phyloP scores from a whole-genome alignment of 768 basidiomycete genomes.

The Strobilomyces confusus region DNA sequence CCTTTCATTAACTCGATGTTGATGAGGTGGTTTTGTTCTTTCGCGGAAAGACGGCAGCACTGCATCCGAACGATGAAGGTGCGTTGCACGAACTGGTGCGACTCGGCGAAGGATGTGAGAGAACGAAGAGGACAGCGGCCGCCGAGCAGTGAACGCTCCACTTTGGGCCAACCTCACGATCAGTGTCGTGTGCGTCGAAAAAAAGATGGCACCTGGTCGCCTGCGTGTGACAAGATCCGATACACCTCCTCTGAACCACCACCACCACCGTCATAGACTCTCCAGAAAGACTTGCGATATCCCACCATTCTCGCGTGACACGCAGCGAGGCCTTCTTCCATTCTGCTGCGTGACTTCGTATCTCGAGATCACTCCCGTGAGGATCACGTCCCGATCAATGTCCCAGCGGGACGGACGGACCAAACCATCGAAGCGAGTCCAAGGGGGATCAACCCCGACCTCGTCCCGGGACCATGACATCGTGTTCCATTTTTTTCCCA shows the following conservation, averaged over 20 bases:
- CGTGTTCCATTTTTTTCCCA: constrained; percentile 1
- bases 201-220: background rate
- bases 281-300: too few species aligned
- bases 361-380: constrained; percentile 13
- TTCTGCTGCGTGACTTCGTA: constrained; percentile 9
- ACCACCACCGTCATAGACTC: background rate
- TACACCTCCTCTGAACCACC: background rate
- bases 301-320: background rate
- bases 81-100: constrained; percentile 10
- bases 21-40: constrained; percentile 1
- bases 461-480: constrained; percentile 13
- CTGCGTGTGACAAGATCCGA: background rate
- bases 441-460: constrained; percentile 9
- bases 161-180: background rate
- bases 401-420: background rate
- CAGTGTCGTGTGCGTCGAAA: background rate
- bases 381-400: constrained; percentile 18
- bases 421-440: background rate
- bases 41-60: constrained; percentile 9
- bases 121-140: constrained; percentile 1
- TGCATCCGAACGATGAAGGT: background rate
- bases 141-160: background rate
- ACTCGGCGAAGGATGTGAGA: constrained; percentile 1
- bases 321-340: constrained; percentile 24
- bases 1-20: constrained; percentile 4